These are phyloP conservation scores for Gynochthodes officinalis DNA, from an alignment of 257 asterid genomes.

Conservation along the genomic window DNA sequence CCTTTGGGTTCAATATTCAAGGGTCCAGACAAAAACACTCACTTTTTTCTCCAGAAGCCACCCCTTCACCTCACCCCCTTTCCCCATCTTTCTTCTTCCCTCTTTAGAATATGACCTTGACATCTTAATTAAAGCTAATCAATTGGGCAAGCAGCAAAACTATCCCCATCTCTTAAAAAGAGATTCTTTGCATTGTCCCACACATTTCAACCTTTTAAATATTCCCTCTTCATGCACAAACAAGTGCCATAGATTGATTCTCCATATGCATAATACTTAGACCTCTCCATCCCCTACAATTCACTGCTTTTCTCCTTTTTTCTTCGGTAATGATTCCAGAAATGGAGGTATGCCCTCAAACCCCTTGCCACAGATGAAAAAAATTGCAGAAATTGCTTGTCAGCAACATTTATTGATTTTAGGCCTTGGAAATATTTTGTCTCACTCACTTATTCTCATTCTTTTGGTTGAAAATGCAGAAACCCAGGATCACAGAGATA, in stretches of 20 bases:
- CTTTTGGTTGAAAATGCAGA: slow-evolving; percentile 40
- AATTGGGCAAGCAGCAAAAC: slow-evolving; percentile 9
- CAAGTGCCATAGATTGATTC: slow-evolving; percentile 62
- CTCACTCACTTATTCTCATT: background rate
- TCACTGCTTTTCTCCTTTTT: slow-evolving; percentile 20
- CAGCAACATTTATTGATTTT: background rate
- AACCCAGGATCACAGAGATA: slow-evolving; percentile 61
- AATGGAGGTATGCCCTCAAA: slow-evolving; percentile 40
- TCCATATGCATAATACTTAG: slow-evolving; percentile 25
- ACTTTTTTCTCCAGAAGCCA: background rate
- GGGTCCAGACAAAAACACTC: slow-evolving; percentile 29
- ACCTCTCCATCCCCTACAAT: slow-evolving; percentile 27
- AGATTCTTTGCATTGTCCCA: slow-evolving; percentile 84
- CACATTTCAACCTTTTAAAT: slow-evolving; percentile 56
- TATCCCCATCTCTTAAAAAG: slow-evolving; percentile 19
- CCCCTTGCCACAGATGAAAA: background rate
- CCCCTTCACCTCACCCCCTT: too few species aligned
- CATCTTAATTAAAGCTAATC: slow-evolving; percentile 12
- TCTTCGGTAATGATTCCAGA: slow-evolving; percentile 39
- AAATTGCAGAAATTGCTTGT: background rate
- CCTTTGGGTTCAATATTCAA: slow-evolving; percentile 28
- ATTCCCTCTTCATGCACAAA: slow-evolving; percentile 57
- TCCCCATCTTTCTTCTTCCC: background rate
- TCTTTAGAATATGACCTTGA: slow-evolving; percentile 1
- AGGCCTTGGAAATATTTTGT: background rate